Conservation (phyloP, 2,329 filamentous ascomycete genomes). For the Graphium sp. region DNA sequence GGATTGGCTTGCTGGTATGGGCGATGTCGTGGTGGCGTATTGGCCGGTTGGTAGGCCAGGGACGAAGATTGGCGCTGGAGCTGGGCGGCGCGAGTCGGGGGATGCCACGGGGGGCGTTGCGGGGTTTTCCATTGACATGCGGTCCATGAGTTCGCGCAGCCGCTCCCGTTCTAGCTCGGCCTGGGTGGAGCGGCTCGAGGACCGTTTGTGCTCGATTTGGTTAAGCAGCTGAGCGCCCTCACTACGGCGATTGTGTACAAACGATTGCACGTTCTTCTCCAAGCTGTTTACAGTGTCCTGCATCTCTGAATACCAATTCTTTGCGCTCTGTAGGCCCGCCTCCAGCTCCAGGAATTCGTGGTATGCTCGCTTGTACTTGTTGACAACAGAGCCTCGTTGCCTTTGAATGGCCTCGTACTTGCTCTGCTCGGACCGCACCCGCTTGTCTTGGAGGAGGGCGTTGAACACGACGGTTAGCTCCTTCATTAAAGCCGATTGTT, state of each 20-base stretch:
- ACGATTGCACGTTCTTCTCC: slow-evolving; percentile 89
- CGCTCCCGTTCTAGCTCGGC: slow-evolving; percentile 78
- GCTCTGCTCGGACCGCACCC: slow-evolving; percentile 82
- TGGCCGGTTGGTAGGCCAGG: slow-evolving; percentile 14
- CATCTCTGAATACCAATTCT: slow-evolving; percentile 93
- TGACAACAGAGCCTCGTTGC: slow-evolving; percentile 65
- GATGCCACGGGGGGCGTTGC: slow-evolving; percentile 17
- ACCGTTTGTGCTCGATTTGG: slow-evolving; percentile 70
- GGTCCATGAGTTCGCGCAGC: slow-evolving; percentile 79
- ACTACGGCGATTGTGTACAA: slow-evolving; percentile 83
- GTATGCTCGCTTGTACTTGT: slow-evolving; percentile 78
- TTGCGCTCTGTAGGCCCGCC: slow-evolving; percentile 72
- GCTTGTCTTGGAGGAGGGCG: slow-evolving; percentile 77
- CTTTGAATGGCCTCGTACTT: slow-evolving; percentile 84
- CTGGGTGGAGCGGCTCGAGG: slow-evolving; percentile 36
- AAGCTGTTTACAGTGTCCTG: slow-evolving; percentile 82
- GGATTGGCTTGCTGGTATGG: slow-evolving; percentile 44
- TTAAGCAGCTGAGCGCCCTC: slow-evolving; percentile 82
- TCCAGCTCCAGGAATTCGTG: slow-evolving; percentile 85
- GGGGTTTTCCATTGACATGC: slow-evolving; percentile 70
- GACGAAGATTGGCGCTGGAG: slow-evolving; percentile 8
- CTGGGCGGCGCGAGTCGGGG: slow-evolving; percentile 15
- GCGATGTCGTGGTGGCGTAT: slow-evolving; percentile 32
- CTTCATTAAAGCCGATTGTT: slow-evolving; percentile 87
- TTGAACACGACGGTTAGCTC: slow-evolving; percentile 82